These are phyloP conservation scores for Globisporangium nodosum DNA, from an alignment of 352 stramenopile genomes.

Conservation along the genomic window DNA sequence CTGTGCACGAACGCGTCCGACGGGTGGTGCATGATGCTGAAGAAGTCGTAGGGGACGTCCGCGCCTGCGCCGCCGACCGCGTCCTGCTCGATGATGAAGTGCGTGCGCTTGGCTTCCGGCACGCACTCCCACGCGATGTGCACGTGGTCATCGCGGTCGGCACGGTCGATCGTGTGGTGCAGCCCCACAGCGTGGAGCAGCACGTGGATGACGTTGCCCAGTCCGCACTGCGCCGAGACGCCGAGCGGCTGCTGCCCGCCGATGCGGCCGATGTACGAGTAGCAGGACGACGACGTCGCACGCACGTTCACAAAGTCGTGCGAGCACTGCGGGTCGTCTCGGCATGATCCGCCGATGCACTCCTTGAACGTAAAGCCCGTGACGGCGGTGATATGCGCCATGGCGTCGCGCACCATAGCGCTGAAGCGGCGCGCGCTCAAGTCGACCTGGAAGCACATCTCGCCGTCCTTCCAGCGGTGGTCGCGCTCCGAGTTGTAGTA, in stretches of 20 bases:
- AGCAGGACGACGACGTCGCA: slow-evolving; percentile 54
- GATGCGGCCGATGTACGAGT: slow-evolving; percentile 75
- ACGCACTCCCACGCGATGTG: slow-evolving; percentile 80
- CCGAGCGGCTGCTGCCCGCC: slow-evolving; percentile 55
- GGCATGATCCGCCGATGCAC: slow-evolving; percentile 45
- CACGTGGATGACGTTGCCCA: slow-evolving; percentile 79
- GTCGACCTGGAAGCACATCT: slow-evolving; percentile 68
- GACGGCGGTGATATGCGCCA: slow-evolving; percentile 50
- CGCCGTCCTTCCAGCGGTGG: slow-evolving; percentile 56
- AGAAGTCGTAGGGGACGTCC: slow-evolving; percentile 70
- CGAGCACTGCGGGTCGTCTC: slow-evolving; percentile 30
- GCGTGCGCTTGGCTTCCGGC: slow-evolving; percentile 49
- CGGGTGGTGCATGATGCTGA: slow-evolving; percentile 83
- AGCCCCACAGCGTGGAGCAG: slow-evolving; percentile 68
- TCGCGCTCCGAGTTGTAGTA: slow-evolving; percentile 81
- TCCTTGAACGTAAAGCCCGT: slow-evolving; percentile 64
- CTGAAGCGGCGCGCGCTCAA: slow-evolving; percentile 32
- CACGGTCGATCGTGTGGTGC: slow-evolving; percentile 62
- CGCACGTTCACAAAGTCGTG: slow-evolving; percentile 65
- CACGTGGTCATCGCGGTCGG: slow-evolving; percentile 72
- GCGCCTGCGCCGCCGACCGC: slow-evolving; percentile 5
- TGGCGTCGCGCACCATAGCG: slow-evolving; percentile 39
- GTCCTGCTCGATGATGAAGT: slow-evolving; percentile 58
- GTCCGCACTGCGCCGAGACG: slow-evolving; percentile 58
- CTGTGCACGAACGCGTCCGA: slow-evolving; percentile 57